A percentile compares a stretch with the other conserved stretches of the same genome.
Conservation (phyloP, 2,329 filamentous ascomycete genomes). For the Aspergillus sp. region DNA sequence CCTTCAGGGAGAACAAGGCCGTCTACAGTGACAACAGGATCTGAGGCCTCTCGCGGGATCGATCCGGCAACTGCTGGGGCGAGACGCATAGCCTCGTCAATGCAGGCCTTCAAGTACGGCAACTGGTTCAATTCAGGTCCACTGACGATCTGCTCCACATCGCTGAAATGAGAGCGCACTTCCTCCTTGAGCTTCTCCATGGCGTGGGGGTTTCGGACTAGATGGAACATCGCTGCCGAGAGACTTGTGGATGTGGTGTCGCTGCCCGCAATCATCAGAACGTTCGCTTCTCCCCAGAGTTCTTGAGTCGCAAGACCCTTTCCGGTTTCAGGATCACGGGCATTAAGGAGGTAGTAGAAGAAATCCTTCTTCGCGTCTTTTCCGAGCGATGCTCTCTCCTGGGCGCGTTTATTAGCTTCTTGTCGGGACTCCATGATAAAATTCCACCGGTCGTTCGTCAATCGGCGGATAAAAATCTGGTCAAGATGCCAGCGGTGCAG, state of each 20-base stretch:
- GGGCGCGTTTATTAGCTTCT: conserved; percentile 66
- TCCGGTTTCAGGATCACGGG: conserved; percentile 69
- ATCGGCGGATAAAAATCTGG: conserved; percentile 65
- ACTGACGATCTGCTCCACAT: conserved; percentile 39
- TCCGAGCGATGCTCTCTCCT: conserved; percentile 56
- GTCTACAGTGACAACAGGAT: conserved; percentile 38
- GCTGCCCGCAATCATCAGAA: conserved; percentile 70
- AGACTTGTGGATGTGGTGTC: conserved; percentile 70
- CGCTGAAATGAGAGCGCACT: conserved; percentile 35
- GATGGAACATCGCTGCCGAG: conserved; percentile 43
- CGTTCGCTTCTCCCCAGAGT: conserved; percentile 69
- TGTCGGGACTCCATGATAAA: conserved; percentile 71
- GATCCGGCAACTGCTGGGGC: conserved; percentile 40
- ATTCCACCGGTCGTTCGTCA: conserved; percentile 65
- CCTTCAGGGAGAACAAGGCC: conserved; percentile 49
- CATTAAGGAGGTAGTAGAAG: conserved; percentile 72
- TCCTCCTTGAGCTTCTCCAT: conserved; percentile 36
- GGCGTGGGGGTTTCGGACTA: conserved; percentile 34
- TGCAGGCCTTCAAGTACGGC: conserved; percentile 42
- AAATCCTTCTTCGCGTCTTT: conserved; percentile 70
- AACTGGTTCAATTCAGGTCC: conserved; percentile 36
- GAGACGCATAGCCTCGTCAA: conserved; percentile 44
- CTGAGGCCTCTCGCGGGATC: conserved; percentile 39
- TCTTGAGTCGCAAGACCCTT: conserved; percentile 65
- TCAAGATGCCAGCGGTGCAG: conserved; percentile 67